These are phyloP conservation scores for Nepenthes mirabilis DNA, from an alignment of 148 eudicot species.

Conservation along the genomic window DNA sequence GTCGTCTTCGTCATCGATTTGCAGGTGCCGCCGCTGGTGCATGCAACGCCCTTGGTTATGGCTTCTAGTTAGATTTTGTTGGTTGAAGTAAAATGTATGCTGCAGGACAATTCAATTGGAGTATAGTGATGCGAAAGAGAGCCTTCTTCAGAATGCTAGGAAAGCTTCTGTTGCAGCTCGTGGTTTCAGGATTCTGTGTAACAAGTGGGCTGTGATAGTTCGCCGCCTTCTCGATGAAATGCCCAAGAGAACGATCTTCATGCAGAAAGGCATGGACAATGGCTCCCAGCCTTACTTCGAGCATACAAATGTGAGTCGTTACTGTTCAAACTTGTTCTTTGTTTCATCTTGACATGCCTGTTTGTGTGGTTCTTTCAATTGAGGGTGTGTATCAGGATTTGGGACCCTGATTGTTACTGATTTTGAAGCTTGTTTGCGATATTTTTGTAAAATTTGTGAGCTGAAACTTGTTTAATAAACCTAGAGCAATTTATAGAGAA, in stretches of 20 bases:
- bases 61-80: slow-evolving; percentile 81
- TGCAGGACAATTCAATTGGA: slow-evolving; percentile 77
- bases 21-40: slow-evolving; percentile 44
- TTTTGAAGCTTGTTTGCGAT: too few species aligned
- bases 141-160: slow-evolving; percentile 91
- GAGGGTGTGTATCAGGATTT: too few species aligned
- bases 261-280: slow-evolving; percentile 97
- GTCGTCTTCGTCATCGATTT: not conserved
- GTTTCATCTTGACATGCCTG: too few species aligned
- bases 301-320: slow-evolving; percentile 83
- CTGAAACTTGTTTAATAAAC: too few species aligned
- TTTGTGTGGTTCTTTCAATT: too few species aligned
- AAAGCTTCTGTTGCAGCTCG: slow-evolving; percentile 91
- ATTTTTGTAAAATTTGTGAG: too few species aligned
- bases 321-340: too few species aligned
- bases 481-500: too few species aligned
- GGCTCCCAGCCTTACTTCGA: slow-evolving; percentile 93
- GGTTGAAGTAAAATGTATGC: slow-evolving; percentile 58
- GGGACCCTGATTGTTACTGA: too few species aligned
- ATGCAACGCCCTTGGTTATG: slow-evolving; percentile 20
- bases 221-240: slow-evolving; percentile 84
- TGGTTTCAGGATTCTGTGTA: slow-evolving; percentile 92
- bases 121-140: slow-evolving; percentile 95
- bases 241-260: slow-evolving; percentile 89
- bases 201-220: slow-evolving; percentile 94